A percentile compares a stretch with the other conserved stretches of the same genome.
Evolutionary conservation across 495 filamentous ascomycete species (phyloP).

Genomic region (Penicillium canescens): DNA sequence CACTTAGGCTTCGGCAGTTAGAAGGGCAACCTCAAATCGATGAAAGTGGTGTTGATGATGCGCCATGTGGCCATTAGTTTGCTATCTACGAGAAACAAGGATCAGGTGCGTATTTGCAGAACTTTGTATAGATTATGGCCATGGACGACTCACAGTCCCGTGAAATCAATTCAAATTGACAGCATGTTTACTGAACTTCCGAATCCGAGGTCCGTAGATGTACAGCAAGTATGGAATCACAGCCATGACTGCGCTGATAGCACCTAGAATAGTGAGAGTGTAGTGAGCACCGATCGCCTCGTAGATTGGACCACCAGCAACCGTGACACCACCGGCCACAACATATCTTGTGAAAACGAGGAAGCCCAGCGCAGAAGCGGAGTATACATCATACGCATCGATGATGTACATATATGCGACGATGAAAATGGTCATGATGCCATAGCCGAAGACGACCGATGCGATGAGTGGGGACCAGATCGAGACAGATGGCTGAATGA

Average conservation of each 20-base stretch:
- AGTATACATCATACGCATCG: slow-evolving; percentile 50
- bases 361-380: slow-evolving; percentile 46
- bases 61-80: too few species aligned
- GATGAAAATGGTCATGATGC: slow-evolving; percentile 54
- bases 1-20: too few species aligned
- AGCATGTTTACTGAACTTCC: slow-evolving; percentile 17
- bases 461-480: slow-evolving; percentile 55
- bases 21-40: too few species aligned
- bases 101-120: too few species aligned
- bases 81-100: too few species aligned
- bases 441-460: slow-evolving; percentile 52
- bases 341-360: slow-evolving; percentile 53
- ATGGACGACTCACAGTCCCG: too few species aligned
- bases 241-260: slow-evolving; percentile 49
- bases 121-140: too few species aligned
- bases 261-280: slow-evolving; percentile 56
- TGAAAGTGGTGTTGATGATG: too few species aligned
- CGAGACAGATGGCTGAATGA: slow-evolving; percentile 37
- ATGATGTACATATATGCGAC: slow-evolving; percentile 57
- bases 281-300: slow-evolving; percentile 55
- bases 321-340: slow-evolving; percentile 50
- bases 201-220: slow-evolving; percentile 46
- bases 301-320: slow-evolving; percentile 53
- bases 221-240: slow-evolving; percentile 57
- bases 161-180: too few species aligned